phyloP scores from a whole-genome alignment of 805 yeast species.

The Suhomyces sp. region DNA sequence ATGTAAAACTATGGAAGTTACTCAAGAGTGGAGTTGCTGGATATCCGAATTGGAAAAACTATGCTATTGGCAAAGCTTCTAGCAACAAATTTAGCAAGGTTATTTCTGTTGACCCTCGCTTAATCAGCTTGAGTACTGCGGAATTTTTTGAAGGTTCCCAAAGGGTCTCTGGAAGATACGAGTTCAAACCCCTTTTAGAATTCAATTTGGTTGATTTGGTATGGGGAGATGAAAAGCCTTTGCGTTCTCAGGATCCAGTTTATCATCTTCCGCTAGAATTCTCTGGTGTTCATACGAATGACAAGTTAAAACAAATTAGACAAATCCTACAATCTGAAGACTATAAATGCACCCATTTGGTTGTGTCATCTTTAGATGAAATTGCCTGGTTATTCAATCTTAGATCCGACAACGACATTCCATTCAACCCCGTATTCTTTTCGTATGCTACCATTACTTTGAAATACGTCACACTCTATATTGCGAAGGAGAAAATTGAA shows the following conservation, averaged over 20 bases:
- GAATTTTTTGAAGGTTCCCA: slow-evolving; percentile 32
- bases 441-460: slow-evolving; percentile 48
- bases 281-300: slow-evolving; percentile 32
- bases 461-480: slow-evolving; percentile 47
- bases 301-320: slow-evolving; percentile 30
- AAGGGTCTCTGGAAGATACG: slow-evolving; percentile 19
- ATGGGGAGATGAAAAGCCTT: slow-evolving; percentile 37
- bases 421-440: slow-evolving; percentile 84
- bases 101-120: slow-evolving; percentile 81
- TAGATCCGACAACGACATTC: slow-evolving; percentile 73
- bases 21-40: slow-evolving; percentile 77
- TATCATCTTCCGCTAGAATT: slow-evolving; percentile 28
- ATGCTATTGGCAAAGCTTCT: slow-evolving; percentile 55
- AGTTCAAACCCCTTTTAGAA: slow-evolving; percentile 28
- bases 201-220: slow-evolving; percentile 36
- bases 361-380: slow-evolving; percentile 79
- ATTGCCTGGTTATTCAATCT: slow-evolving; percentile 88
- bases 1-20: slow-evolving; percentile 65
- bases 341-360: slow-evolving; percentile 31
- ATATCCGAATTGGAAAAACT: slow-evolving; percentile 75
- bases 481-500: slow-evolving; percentile 45
- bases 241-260: slow-evolving; percentile 30
- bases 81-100: slow-evolving; percentile 48
- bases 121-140: slow-evolving; percentile 54
- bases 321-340: slow-evolving; percentile 24